Base-by-base conservation (phyloP, 1,139 yeast genomes). In the Petasospora fabianii region DNA sequence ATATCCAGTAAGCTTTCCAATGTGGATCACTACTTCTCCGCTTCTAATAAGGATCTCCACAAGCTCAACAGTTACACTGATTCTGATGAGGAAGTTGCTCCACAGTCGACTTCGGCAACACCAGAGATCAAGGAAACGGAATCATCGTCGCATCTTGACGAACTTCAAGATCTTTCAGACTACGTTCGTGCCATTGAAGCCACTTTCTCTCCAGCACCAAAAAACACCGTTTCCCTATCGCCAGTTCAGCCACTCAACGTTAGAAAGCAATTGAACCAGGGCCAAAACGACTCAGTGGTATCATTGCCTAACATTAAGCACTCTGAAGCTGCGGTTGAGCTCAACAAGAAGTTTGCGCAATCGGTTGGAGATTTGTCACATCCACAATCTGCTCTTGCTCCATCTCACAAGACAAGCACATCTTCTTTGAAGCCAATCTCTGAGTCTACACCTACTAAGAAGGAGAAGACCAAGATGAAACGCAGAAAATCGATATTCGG, bases 401-500 rank as follows among this genome's bases (percentile, higher is more conserved):
- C 35, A 27, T 22, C 35, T 20, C 20, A 10, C 21, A 28, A 16
- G 17, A n/a, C 29, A 3, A 17, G 26, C 15, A 5, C 27, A n/a
- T 18, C 32, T 20, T 18, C 33, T n/a, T 16, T 32, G 12, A 22
- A 6, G 11, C 26, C 21, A 17, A 11, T 15, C 30, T 11, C 24
- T 15, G 26, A 30, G 26, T 8, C 26, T 10, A 9, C 26, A 21
- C 18, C 8, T 12, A 8, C 20, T 26, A 28, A 24, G 35, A 34
- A 33, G 28, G 27, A 29, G 39, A 40, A 34, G 28, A 36, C 36
- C 29, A 43, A 41, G n/a, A 12, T 30, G 6, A 50, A 43, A 27
- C 58, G 48, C 41, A 52, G 62, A 43, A 56, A 51, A 38, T 60
- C 66, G 1, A 45, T 63, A 20, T 60, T 63, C 36, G 53, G 50